Evolutionary conservation across 2,329 filamentous ascomycete species (phyloP).

Genomic region (Tolypocladium nubicola): DNA sequence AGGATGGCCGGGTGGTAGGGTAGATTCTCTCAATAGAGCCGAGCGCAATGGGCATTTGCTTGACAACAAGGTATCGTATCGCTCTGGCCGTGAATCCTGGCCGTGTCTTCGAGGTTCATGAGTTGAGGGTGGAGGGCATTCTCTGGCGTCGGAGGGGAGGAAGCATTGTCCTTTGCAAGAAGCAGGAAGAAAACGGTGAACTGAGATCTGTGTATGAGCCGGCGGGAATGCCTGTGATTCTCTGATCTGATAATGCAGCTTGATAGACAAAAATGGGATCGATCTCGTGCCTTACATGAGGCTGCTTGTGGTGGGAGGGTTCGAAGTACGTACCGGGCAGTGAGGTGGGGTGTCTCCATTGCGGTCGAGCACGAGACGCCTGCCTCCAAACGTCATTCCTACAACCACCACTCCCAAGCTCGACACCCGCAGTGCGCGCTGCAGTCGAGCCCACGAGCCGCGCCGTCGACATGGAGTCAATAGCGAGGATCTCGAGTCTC

Average conservation of each 20-base stretch:
- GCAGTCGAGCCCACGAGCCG: neutral
- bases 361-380: neutral
- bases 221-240: neutral
- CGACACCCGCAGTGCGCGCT: neutral
- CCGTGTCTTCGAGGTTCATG: neutral
- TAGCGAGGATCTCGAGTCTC: constrained; percentile 85
- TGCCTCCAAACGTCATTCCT: neutral
- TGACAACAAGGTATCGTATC: too few species aligned
- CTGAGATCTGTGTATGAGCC: neutral
- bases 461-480: constrained; percentile 68
- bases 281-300: neutral
- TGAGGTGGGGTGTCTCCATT: neutral
- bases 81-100: neutral
- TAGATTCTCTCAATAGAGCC: too few species aligned
- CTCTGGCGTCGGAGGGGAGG: neutral
- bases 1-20: too few species aligned
- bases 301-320: neutral
- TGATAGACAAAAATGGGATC: neutral
- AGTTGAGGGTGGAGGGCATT: too few species aligned
- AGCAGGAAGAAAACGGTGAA: neutral
- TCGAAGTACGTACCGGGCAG: neutral
- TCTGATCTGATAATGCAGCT: neutral
- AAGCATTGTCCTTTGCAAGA: neutral
- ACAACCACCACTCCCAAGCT: neutral
- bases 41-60: neutral